These are phyloP conservation scores for Phlyctochytrium planicorne DNA, from an alignment of 192 early-diverging fungal genomes.

Conservation along the genomic window DNA sequence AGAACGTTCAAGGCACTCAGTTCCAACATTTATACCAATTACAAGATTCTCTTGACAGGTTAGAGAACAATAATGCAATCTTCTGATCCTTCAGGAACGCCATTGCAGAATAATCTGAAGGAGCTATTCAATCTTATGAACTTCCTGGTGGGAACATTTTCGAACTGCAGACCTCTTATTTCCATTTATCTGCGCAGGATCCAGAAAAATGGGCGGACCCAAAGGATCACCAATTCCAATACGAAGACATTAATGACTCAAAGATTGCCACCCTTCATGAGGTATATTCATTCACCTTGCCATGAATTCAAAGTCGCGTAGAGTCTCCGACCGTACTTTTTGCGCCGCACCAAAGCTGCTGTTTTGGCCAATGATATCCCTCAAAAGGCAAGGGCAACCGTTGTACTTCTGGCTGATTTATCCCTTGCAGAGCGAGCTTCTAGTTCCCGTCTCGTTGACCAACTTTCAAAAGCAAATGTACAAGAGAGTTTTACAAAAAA, in stretches of 20 bases:
- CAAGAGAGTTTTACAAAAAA: slow-evolving; percentile 58
- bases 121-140: slow-evolving; percentile 73
- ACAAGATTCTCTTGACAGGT: slow-evolving; percentile 67
- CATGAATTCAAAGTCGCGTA: slow-evolving; percentile 15
- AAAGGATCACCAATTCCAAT: slow-evolving; percentile 42
- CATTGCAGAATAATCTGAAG: slow-evolving; percentile 69
- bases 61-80: slow-evolving; percentile 23
- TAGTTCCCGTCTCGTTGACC: slow-evolving; percentile 72
- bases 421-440: slow-evolving; percentile 48
- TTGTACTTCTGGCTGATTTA: neutral
- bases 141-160: slow-evolving; percentile 46
- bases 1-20: slow-evolving; percentile 54
- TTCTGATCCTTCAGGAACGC: slow-evolving; percentile 54
- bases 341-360: slow-evolving; percentile 66
- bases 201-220: slow-evolving; percentile 58
- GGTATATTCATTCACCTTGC: slow-evolving; percentile 3
- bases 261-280: slow-evolving; percentile 68
- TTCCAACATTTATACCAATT: slow-evolving; percentile 45
- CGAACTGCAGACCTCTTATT: neutral
- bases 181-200: slow-evolving; percentile 43
- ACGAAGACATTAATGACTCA: slow-evolving; percentile 48
- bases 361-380: slow-evolving; percentile 51
- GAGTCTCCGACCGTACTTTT: slow-evolving; percentile 64
- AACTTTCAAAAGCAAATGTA: slow-evolving; percentile 69
- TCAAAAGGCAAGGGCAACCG: slow-evolving; percentile 54